Evolutionary conservation across 805 yeast genomes (phyloP), one percentile per base, ranked within the genome.

Genomic region (Cyberlindnera subsufficiens): DNA sequence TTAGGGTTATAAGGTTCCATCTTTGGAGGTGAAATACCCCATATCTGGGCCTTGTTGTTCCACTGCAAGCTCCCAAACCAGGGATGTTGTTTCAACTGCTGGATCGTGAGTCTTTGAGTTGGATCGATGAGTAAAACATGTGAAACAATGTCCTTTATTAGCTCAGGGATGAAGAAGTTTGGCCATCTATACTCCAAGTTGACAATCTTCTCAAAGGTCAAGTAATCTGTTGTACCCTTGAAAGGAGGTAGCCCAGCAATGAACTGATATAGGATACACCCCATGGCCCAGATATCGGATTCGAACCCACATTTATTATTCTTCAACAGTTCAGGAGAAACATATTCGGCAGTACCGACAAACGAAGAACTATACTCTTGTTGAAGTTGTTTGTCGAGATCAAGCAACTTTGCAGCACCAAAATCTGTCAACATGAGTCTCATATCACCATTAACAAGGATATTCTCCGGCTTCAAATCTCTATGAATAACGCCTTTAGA

Each of bases 251-350:
- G 74, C 0, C 97, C 96, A 51, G 93, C 93, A 15, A 90, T 78
- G 90, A 93, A 87, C 61, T 93, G 98, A 62, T 86, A 93, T 1
- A 93, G 63, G 3, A 93, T 91, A 60, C 98, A 89, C 0, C 99
- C 99, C 59, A 96, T 82, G 13, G 98, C 91, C 99, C 99, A 93
- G 10, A 93, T 80, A 65, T 93, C 99, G 30, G 96, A 85, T 84
- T 82, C 83, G 56, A 78, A 85, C 16, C 95, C 93, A 58, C 96
- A 87, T 31, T 75, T 70, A 60, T 83, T 85, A 54, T 73, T 82
- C 49, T 91, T 93, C 38, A 93, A 68, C 33, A 93, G 67, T 61
- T 93, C 99, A 0, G 98, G 99, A 0, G 96, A 82, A 3, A 93
- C 96, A 58, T 90, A 90, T 59, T 90, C 97, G 0, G 98, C 98